phyloP scores from a whole-genome alignment of 768 basidiomycete genomes.

The Lyophyllum decastes region DNA sequence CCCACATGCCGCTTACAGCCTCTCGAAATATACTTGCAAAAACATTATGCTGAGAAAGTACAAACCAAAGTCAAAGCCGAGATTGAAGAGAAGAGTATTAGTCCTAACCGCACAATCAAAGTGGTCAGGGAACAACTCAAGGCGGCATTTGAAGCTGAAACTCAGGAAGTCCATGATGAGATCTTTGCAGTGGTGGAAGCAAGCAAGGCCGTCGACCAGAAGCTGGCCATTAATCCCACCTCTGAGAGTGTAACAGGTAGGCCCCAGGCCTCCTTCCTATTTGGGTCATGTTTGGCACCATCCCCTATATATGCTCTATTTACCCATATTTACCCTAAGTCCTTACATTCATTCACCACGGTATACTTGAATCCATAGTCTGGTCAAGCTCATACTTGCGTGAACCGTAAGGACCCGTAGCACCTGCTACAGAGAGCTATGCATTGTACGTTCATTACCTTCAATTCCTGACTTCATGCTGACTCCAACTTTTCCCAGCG shows the following conservation, averaged over 20 bases:
- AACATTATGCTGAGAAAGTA: not conserved
- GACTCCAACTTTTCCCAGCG: not conserved
- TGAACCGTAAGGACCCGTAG: too few relatives aligned
- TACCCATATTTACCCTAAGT: too few relatives aligned
- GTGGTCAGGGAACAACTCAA: not conserved
- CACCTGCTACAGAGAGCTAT: not conserved
- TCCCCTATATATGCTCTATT: too few relatives aligned
- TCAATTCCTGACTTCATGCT: not conserved
- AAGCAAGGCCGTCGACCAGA: not conserved
- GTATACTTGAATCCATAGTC: too few relatives aligned
- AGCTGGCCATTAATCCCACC: too few relatives aligned
- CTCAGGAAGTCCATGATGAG: not conserved
- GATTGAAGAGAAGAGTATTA: not conserved
- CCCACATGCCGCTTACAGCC: not conserved
- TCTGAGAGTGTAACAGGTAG: too few relatives aligned
- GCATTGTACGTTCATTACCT: not conserved
- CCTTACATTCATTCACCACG: too few relatives aligned
- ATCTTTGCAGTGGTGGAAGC: not conserved
- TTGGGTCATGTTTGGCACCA: too few relatives aligned
- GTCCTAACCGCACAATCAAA: not conserved
- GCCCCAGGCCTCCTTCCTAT: too few relatives aligned
- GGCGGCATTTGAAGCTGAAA: not conserved
- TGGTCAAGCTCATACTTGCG: too few relatives aligned
- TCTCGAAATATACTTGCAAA: not conserved
- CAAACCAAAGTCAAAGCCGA: not conserved